phyloP scores from a whole-genome alignment of 768 basidiomycete genomes.

The Leccinum olivaceopallidum region DNA sequence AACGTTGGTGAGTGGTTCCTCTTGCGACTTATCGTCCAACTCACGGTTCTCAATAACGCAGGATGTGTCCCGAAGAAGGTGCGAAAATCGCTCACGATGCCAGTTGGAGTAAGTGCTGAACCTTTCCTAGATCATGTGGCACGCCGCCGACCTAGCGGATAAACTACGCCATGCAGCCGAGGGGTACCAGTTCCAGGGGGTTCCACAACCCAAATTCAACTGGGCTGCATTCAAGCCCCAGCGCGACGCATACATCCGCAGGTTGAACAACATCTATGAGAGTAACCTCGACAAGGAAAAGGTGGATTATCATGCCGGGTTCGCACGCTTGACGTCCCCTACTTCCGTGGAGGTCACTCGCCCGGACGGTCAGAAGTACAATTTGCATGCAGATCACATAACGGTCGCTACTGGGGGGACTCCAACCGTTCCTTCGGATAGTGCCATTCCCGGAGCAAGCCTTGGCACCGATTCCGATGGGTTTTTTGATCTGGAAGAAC shows the following conservation, averaged over 20 bases:
- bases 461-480: conserved; percentile 93
- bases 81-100: neutral
- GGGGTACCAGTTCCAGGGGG: conserved; percentile 72
- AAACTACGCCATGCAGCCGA: conserved; percentile 72
- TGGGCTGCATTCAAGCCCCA: conserved; percentile 92
- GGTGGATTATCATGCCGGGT: conserved; percentile 85
- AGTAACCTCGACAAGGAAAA: conserved; percentile 83
- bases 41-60: conserved; percentile 30
- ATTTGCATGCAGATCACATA: conserved; percentile 74
- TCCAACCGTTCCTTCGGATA: conserved; percentile 77
- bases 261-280: conserved; percentile 90
- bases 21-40: neutral
- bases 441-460: conserved; percentile 84
- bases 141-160: conserved; percentile 88
- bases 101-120: neutral
- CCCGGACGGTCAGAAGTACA: conserved; percentile 68
- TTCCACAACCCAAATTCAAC: conserved; percentile 66
- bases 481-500: conserved; percentile 89
- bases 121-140: conserved; percentile 88
- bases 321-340: conserved; percentile 68
- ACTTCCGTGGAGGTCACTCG: conserved; percentile 72
- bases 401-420: conserved; percentile 85
- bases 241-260: conserved; percentile 92
- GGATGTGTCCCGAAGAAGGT: conserved; percentile 99
- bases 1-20: conserved; percentile 76